Evolutionary conservation across 2,329 filamentous ascomycete species (phyloP).

Genomic region (Aspergillus pseudonomiae): DNA sequence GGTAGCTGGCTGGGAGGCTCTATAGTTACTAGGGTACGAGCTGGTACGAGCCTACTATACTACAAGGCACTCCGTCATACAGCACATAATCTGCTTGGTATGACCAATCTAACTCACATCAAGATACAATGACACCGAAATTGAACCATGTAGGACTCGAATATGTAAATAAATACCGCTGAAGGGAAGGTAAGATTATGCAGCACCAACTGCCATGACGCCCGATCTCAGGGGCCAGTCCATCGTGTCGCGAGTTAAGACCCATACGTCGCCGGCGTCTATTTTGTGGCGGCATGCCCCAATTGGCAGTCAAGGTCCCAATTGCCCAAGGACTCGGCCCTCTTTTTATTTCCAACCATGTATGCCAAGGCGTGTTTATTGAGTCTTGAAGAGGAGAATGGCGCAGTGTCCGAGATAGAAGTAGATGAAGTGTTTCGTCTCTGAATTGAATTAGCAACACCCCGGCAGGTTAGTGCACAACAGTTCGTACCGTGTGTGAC

Average conservation of each 20-base stretch:
- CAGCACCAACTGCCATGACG: neutral
- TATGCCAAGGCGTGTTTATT: conserved; percentile 54
- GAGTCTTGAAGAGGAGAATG: conserved; percentile 98
- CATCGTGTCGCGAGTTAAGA: neutral
- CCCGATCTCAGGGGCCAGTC: neutral
- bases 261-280: neutral
- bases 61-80: neutral
- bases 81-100: neutral
- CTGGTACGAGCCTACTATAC: neutral
- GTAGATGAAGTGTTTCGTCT: conserved; percentile 99
- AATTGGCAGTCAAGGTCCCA: neutral
- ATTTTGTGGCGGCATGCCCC: neutral
- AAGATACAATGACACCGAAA: neutral
- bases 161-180: conserved; percentile 2
- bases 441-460: conserved; percentile 51
- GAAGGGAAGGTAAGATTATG: conserved; percentile 5
- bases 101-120: neutral
- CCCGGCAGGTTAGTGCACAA: neutral
- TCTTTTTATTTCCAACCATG: neutral
- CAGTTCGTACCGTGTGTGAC: conserved; percentile 80
- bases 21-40: neutral
- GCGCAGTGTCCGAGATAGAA: conserved; percentile 99
- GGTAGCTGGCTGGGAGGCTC: neutral
- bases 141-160: neutral
- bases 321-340: neutral